Base-by-base conservation (phyloP, 345 rosid species). In the Pugionium cornutum region DNA sequence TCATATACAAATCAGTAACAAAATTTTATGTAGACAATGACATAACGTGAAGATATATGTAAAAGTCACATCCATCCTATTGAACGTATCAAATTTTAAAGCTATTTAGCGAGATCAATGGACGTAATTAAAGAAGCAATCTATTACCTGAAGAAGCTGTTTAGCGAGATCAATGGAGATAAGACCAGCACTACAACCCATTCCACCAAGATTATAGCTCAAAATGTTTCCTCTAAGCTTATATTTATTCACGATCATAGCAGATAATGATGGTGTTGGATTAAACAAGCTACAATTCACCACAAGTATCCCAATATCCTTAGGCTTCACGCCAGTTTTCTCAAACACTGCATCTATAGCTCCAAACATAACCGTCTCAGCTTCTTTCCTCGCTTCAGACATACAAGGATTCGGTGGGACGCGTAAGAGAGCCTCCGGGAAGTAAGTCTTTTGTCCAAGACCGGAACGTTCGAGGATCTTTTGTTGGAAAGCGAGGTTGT, bases 401-500 rank as follows among this genome's bases (percentile, higher is more conserved):
- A 79, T 67, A 40, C 72, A 59, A 10, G 60, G 75, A 50, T 75
- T 75, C 5, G 81, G 77, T 1, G 89, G 87, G 39, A 64, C 55
- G 4, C 73, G 67, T 31, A 79, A 36, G 4, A 85, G 45, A n/a
- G 84, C 92, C 34, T 88, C 86, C 5, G 97, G 95, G 28, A 79
- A 78, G 76, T 88, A 91, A 0, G 97, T 91, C 9, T 75, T 76
- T 47, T 91, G 88, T 5, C 97, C 97, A 1, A 86, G 62, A 42
- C 97, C 96, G 0, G 97, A 88, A 58, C 91, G 80, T 75, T 86
- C 91, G 3, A 91, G 53, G 26, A 91, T 88, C 83, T 91, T 91
- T 83, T 79, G 81, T 66, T 91, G 97, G 61, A 91, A 86, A 2
- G 79, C 84, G 2, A 91, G 68, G 65, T 85, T 91, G 52, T 83